A percentile compares a stretch with the other conserved stretches of the same genome.
phyloP scores from a whole-genome alignment of 768 basidiomycete genomes.

The Hericium rajendrae region DNA sequence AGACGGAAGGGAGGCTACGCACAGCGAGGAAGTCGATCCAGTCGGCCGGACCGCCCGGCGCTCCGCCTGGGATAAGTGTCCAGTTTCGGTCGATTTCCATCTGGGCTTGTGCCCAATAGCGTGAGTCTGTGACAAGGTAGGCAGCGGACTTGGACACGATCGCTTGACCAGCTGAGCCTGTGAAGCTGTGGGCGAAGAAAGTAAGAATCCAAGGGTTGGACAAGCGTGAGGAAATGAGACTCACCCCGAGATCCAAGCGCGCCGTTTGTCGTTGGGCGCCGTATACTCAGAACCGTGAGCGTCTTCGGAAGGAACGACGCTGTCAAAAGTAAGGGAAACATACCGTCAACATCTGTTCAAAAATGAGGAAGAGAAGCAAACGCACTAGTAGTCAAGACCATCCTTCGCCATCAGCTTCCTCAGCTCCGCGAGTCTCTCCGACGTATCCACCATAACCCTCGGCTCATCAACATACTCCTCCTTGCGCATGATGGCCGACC shows the following conservation, averaged over 20 bases:
- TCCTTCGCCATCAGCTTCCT: slow-evolving; percentile 15
- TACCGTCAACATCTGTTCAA: slow-evolving; percentile 1
- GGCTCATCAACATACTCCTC: slow-evolving; percentile 15
- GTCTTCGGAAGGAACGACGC: slow-evolving; percentile 71
- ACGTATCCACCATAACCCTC: slow-evolving; percentile 15
- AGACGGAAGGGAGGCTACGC: not conserved
- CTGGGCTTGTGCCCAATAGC: slow-evolving; percentile 76
- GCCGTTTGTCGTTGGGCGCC: slow-evolving; percentile 62
- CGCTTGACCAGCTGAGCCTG: slow-evolving; percentile 62
- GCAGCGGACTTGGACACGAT: slow-evolving; percentile 58
- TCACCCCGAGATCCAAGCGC: slow-evolving; percentile 71
- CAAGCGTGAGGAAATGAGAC: slow-evolving; percentile 16
- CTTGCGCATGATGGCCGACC: slow-evolving; percentile 17
- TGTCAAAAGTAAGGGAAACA: slow-evolving; percentile 18
- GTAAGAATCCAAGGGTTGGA: not conserved
- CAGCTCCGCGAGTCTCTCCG: slow-evolving; percentile 9
- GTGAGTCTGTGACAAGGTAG: slow-evolving; percentile 70
- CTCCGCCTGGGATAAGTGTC: slow-evolving; percentile 53
- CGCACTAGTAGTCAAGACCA: slow-evolving; percentile 14
- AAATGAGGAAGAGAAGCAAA: not conserved
- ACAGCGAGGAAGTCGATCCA: slow-evolving; percentile 68
- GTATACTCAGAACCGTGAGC: slow-evolving; percentile 82
- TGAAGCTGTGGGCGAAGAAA: slow-evolving; percentile 31
- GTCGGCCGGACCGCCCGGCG: slow-evolving; percentile 44
- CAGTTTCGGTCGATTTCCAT: slow-evolving; percentile 69